Base-by-base conservation (phyloP, 352 stramenopile species). In the Globisporangium camurandrum region DNA sequence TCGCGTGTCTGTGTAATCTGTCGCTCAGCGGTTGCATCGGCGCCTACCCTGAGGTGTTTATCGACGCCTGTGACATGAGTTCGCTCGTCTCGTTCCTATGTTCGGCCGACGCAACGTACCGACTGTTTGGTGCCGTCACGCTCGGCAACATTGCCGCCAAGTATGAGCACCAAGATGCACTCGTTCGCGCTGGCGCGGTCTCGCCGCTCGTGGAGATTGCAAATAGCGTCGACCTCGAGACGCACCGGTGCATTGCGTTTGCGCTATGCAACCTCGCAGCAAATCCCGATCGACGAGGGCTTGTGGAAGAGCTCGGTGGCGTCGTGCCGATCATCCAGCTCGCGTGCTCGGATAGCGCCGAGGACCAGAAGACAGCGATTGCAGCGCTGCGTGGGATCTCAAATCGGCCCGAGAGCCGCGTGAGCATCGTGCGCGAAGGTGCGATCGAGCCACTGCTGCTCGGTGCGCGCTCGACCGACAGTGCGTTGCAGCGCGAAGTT, bases 1-100 rank as follows among this genome's bases (percentile, higher is more conserved):
- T 98, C 8, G 86, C 90, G 31, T 97, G 87, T 34, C 56, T 99
- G n/a, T 98, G 95, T 59, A 99, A 99, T 49, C 69, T 99, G 28
- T 98, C 90, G 8, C 71, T 98, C 9, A 95, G 84, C 55, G 95
- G 95, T n/a, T 98, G 75, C 57, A 92, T 98, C 31, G 91, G 91
- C 37, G 81, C 90, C 16, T 80, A 95, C 31, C 84, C 93, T 0
- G 77, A 91, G 3, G 69, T 82, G 4, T 92, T 99, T 47, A 70
- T 98, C 24, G 54, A 93, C 24, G 83, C 91, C 3, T 82, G 94
- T 24, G 84, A 97, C 23, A 90, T 98, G 64, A 57, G 82, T 20
- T 87, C 72, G 30, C 74, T 99, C 10, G 87, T 98, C 27, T 83
- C 75, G 23, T 98, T 98, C 59, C 67, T 99, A 5, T 98, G 95